phyloP scores from a whole-genome alignment of 352 stramenopile species.

The Globisporangium viniferum region DNA sequence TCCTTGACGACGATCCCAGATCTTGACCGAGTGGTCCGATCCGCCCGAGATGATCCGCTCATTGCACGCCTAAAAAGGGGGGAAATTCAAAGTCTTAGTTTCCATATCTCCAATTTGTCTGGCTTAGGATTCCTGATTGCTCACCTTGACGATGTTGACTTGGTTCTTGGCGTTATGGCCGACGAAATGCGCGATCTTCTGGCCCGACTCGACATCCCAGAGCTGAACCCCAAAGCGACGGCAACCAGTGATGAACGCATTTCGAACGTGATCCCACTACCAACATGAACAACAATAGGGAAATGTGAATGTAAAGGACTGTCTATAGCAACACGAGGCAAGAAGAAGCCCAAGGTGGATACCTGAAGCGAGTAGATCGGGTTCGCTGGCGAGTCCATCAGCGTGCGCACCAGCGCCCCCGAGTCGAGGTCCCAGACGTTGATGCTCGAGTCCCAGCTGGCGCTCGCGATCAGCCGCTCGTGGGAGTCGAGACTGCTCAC shows the following conservation, averaged over 20 bases:
- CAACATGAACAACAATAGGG: neutral
- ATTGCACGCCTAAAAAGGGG: constrained; percentile 10
- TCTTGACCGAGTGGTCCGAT: constrained; percentile 26
- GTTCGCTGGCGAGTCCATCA: constrained; percentile 19
- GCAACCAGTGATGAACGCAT: constrained; percentile 22
- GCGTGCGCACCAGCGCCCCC: constrained; percentile 18
- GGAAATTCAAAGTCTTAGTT: neutral
- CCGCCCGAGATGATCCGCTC: constrained; percentile 21
- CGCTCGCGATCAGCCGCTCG: constrained; percentile 12
- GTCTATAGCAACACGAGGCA: too few species aligned
- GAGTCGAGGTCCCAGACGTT: constrained; percentile 22
- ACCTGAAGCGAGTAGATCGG: constrained; percentile 32
- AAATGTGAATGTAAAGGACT: neutral
- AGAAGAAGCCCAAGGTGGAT: too few species aligned
- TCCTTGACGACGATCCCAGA: constrained; percentile 28
- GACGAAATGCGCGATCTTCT: constrained; percentile 17
- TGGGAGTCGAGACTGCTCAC: constrained; percentile 19
- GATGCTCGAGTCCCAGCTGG: constrained; percentile 24
- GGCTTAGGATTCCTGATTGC: neutral
- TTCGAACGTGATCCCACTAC: constrained; percentile 21
- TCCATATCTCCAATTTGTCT: neutral
- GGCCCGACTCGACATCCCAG: constrained; percentile 24
- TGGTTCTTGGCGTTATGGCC: constrained; percentile 25
- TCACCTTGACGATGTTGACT: constrained; percentile 29
- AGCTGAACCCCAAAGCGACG: constrained; percentile 23